Evolutionary conservation across 306 rosid species (phyloP), one percentile per base, ranked within the genome.

Genomic region (Quercus glauca): DNA sequence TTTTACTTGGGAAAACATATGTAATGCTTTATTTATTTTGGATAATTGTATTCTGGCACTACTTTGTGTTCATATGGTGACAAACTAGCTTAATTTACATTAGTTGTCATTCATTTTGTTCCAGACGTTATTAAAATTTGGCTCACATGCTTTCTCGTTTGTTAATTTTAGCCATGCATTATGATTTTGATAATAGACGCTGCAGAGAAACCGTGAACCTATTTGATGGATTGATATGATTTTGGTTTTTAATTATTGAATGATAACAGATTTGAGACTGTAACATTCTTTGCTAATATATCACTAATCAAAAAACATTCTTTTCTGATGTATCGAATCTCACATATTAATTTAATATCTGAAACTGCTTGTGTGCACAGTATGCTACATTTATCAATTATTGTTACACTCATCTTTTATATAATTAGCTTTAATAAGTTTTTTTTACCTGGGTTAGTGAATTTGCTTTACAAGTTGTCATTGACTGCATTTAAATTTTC

Each of bases 191-290:
- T 80, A 59, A 78, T 29, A 21, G 72, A 72, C 77, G 70, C 67
- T 59, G 35, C 71, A 6, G 18, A 65, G 43, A 65, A 65, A 65
- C 18, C 3, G 9, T 29, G 23, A 55, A 35, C 53, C 71, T 73
- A 79, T 84, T 68, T 72, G 84, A 69, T 78, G 60, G 57, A 71
- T 45, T 78, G 64, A 75, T 65, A 74, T 75, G 81, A 65, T 65
- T 28, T 53, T 70, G 73, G 55, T 73, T 78, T 55, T 76, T 14
- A 31, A 72, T 81, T 70, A 70, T 68, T 76, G 65, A 77, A 76
- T 73, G 65, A 29, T 70, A 55, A 74, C 12, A 70, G 75, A 64
- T 33, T 17, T 2, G 17, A 41, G 72, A 35, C 31, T 20, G 43
- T 43, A 33, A 35, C 35, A 53, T 59, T 19, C 29, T 80, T 52